phyloP scores from a whole-genome alignment of 805 yeast genomes.

The Yarrowia deformans region DNA sequence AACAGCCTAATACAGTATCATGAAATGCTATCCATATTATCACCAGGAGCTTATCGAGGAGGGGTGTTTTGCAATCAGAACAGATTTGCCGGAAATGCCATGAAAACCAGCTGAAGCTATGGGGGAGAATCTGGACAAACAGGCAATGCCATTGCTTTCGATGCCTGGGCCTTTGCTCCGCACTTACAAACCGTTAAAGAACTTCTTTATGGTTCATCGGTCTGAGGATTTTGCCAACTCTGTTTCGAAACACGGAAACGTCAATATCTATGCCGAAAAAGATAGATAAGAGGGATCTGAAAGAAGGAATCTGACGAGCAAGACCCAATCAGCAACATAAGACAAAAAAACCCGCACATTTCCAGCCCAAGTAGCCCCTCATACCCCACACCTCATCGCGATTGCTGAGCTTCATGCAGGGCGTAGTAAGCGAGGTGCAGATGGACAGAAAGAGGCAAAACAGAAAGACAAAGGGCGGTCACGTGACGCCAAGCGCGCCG shows the following conservation, averaged over 20 bases:
- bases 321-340: not conserved
- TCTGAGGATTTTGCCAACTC: not conserved
- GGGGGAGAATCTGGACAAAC: no score
- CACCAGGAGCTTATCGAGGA: not conserved
- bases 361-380: not conserved
- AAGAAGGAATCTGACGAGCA: not conserved
- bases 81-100: not conserved
- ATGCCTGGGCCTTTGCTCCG: no score
- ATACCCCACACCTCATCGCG: constrained; percentile 8
- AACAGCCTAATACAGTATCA: constrained; percentile 22
- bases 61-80: not conserved
- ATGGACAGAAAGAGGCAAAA: constrained; percentile 11
- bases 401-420: constrained; percentile 17
- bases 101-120: not conserved
- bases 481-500: constrained; percentile 6
- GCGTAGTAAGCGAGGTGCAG: constrained; percentile 28
- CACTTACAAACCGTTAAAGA: not conserved
- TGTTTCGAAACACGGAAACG: not conserved
- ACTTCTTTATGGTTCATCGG: constrained; percentile 18
- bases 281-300: not conserved
- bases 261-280: not conserved
- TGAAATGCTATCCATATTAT: constrained; percentile 11
- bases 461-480: not conserved
- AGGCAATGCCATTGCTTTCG: no score
- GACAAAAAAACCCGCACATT: not conserved